Percentiles rank a stretch among this genome's conserved stretches.
Evolutionary conservation across 73 alveolate genomes (phyloP).

Genomic region (Tetrahymena malaccensis): DNA sequence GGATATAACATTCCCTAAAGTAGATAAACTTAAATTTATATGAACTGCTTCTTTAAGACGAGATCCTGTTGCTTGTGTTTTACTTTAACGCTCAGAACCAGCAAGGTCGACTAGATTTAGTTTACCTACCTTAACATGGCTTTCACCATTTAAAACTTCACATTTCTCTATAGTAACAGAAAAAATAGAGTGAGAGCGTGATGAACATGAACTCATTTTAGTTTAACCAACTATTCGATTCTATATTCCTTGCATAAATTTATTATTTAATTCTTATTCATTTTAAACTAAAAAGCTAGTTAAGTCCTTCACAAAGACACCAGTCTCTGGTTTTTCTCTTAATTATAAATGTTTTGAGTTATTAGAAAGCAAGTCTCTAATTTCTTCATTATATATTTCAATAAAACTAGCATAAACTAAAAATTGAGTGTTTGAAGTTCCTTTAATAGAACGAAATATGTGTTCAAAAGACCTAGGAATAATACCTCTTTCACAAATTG

Average conservation of each 20-base stretch:
- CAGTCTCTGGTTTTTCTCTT: constrained; percentile 88
- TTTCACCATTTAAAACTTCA: constrained; percentile 55
- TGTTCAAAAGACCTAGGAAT: constrained; percentile 88
- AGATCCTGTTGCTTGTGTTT: constrained; percentile 82
- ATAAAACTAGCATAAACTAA: constrained; percentile 82
- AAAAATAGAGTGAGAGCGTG: constrained; percentile 90
- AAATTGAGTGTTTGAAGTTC: constrained; percentile 59
- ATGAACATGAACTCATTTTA: constrained; percentile 80
- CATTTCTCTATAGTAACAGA: constrained; percentile 38
- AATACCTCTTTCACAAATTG: constrained; percentile 70
- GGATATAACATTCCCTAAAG: constrained; percentile 89
- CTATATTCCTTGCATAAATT: constrained; percentile 66
- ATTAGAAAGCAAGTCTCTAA: constrained; percentile 76
- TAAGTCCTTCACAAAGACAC: constrained; percentile 79
- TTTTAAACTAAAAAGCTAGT: constrained; percentile 14
- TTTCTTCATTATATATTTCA: constrained; percentile 96
- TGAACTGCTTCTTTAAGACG: constrained; percentile 89
- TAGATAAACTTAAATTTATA: constrained; percentile 74
- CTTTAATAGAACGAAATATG: constrained; percentile 65
- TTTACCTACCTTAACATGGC: constrained; percentile 41
- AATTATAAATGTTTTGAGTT: constrained; percentile 64
- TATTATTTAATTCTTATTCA: constrained; percentile 57
- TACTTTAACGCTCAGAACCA: constrained; percentile 92
- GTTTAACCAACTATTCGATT: constrained; percentile 90
- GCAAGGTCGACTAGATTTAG: constrained; percentile 92